Evolutionary conservation across 257 asterid species (phyloP).

Genomic region (Linderniella brevidens): DNA sequence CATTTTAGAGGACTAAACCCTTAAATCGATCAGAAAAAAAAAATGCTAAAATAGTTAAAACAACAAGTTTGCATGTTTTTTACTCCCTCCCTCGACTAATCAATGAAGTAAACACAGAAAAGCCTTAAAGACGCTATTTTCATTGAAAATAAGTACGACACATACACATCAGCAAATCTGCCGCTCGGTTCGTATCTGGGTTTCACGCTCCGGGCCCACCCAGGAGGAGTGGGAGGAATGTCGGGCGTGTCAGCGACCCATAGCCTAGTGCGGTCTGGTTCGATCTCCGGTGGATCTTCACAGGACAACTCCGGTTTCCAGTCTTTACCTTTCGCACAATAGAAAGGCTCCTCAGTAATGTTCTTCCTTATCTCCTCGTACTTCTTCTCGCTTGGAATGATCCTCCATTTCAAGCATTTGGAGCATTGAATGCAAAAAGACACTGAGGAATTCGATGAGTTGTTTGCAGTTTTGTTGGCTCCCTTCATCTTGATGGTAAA

Average conservation of each 20-base stretch:
- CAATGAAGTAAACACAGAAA: too few relatives aligned
- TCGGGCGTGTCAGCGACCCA: conserved; percentile 90
- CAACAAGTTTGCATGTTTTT: too few relatives aligned
- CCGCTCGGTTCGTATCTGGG: conserved; percentile 75
- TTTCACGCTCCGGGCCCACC: conserved; percentile 67
- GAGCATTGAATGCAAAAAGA: conserved; percentile 55
- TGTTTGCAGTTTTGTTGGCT: too few relatives aligned
- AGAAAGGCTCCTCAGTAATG: conserved; percentile 50
- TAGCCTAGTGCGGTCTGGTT: conserved; percentile 62
- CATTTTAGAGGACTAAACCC: too few relatives aligned
- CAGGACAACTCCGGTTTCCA: conserved; percentile 65
- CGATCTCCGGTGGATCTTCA: conserved; percentile 56
- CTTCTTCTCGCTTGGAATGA: conserved; percentile 55
- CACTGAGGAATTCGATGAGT: too few relatives aligned
- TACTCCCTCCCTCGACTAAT: too few relatives aligned
- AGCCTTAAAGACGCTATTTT: too few relatives aligned
- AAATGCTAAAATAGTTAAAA: too few relatives aligned
- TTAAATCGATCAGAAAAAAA: too few relatives aligned
- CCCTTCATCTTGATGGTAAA: too few relatives aligned
- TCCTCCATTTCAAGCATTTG: conserved; percentile 76
- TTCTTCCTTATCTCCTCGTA: conserved; percentile 72
- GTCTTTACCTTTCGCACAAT: conserved; percentile 49
- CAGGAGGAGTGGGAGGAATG: conserved; percentile 69
- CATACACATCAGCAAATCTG: conserved; percentile 88
- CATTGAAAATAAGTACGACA: conserved; percentile 11